Conservation (phyloP, 495 filamentous ascomycete species). For the Daldinia grandis region DNA sequence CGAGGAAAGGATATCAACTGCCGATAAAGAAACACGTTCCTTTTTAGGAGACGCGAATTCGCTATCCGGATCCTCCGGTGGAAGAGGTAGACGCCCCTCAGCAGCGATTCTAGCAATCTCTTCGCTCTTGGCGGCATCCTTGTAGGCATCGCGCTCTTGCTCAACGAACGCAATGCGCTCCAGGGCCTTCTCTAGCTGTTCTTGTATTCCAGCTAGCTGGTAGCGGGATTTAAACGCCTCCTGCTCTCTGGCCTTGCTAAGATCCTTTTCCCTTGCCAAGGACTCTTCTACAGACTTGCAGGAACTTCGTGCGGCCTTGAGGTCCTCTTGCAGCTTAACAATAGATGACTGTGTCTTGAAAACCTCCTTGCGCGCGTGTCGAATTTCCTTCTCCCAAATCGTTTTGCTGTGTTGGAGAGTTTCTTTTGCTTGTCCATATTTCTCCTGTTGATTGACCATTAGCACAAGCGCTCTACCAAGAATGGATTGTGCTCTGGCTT, state of each 20-base stretch:
- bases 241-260: conserved; percentile 67
- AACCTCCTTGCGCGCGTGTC: conserved; percentile 81
- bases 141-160: conserved; percentile 73
- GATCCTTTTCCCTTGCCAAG: conserved; percentile 58
- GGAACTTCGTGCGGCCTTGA: conserved; percentile 70
- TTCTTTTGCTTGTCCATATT: conserved; percentile 77
- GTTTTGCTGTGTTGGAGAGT: conserved; percentile 74
- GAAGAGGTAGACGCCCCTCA: conserved; percentile 68
- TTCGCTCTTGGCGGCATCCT: conserved; percentile 65
- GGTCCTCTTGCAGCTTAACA: conserved; percentile 83
- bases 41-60: conserved; percentile 58
- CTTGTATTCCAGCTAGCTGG: conserved; percentile 74
- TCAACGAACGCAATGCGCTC: conserved; percentile 72
- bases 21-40: conserved; percentile 49
- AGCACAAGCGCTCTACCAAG: conserved; percentile 13
- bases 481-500: background rate
- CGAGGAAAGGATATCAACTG: conserved; percentile 53
- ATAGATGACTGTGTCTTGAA: conserved; percentile 81
- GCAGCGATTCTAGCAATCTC: conserved; percentile 68
- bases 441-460: conserved; percentile 63
- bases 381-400: conserved; percentile 85
- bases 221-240: conserved; percentile 81
- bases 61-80: conserved; percentile 55
- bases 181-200: conserved; percentile 72
- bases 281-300: conserved; percentile 51